phyloP scores from a whole-genome alignment of 176 grass and related monocot species.

The Lolium perenne region DNA sequence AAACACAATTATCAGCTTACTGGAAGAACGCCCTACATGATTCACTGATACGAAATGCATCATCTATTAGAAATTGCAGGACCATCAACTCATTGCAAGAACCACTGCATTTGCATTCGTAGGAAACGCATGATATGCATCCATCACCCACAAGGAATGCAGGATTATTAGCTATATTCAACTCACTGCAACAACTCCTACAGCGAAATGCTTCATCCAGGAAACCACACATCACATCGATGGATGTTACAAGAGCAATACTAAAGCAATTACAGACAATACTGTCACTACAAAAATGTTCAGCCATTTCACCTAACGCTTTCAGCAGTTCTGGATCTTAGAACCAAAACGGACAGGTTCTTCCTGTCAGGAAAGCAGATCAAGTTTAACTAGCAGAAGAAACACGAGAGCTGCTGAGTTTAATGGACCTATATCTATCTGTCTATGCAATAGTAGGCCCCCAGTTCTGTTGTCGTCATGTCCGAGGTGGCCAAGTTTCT shows the following conservation, averaged over 20 bases:
- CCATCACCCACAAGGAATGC: conserved; percentile 4
- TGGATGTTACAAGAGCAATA: conserved; percentile 7
- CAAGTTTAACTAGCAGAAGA: conserved; percentile 23
- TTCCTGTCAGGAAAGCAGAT: background rate
- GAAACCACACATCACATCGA: background rate
- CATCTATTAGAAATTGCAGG: background rate
- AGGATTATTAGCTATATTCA: background rate
- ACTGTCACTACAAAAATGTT: background rate
- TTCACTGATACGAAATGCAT: background rate
- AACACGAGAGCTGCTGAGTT: background rate
- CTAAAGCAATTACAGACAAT: background rate
- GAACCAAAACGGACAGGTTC: background rate
- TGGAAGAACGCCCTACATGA: background rate
- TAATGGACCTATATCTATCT: background rate
- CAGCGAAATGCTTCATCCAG: conserved; percentile 4
- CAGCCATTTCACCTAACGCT: background rate
- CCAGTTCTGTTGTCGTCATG: background rate
- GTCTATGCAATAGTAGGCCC: background rate
- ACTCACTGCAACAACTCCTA: background rate
- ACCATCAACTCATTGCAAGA: conserved; percentile 1
- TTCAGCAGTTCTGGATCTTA: background rate
- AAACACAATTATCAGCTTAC: conserved; percentile 10
- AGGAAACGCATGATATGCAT: background rate
- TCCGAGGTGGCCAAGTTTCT: background rate
- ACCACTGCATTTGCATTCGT: background rate